Evolutionary conservation across 108 stramenopile species (phyloP).

Genomic region (Fragilaria radians): DNA sequence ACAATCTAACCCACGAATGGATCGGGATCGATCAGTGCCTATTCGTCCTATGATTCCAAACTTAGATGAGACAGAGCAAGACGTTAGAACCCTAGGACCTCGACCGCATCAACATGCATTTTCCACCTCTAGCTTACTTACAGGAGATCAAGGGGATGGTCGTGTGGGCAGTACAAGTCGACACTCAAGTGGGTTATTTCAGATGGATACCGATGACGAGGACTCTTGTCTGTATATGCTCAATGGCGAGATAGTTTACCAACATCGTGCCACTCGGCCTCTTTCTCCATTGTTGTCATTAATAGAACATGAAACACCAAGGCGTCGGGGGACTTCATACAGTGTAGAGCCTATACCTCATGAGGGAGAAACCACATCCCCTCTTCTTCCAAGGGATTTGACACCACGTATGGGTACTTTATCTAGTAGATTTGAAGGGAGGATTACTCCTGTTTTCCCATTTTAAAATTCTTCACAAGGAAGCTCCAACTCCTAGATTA

Average conservation of each 20-base stretch:
- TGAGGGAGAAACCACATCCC: background rate
- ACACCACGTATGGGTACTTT: background rate
- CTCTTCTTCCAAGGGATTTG: background rate
- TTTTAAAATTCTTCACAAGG: no score
- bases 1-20: slow-evolving; percentile 50
- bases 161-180: background rate
- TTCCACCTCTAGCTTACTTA: background rate
- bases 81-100: background rate
- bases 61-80: background rate
- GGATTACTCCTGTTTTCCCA: no score
- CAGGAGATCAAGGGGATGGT: background rate
- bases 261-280: background rate
- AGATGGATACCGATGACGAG: background rate
- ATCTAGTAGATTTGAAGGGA: no score
- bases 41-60: background rate
- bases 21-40: background rate
- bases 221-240: slow-evolving; percentile 1
- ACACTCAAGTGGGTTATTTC: background rate
- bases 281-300: background rate
- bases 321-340: background rate
- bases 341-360: background rate
- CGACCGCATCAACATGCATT: background rate
- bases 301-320: background rate
- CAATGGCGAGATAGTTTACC: background rate
- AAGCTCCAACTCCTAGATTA: no score